A percentile compares a stretch with the other conserved stretches of the same genome.
phyloP scores from a whole-genome alignment of 768 basidiomycete genomes.

The Termitomyces sp. region DNA sequence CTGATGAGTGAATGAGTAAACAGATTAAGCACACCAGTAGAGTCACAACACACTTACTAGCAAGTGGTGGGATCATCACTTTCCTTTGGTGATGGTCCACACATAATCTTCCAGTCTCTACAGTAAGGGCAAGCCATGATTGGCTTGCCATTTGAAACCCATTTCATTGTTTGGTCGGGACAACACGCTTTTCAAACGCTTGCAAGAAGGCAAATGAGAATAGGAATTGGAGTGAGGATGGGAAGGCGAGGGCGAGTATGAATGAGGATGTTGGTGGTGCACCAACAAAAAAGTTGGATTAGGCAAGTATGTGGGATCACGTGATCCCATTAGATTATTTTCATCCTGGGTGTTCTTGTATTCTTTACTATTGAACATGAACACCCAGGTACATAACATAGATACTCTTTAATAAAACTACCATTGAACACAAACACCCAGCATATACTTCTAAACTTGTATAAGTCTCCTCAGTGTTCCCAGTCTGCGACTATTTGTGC shows the following conservation, averaged over 20 bases:
- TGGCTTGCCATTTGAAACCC: conserved; percentile 25
- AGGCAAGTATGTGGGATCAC: too few relatives aligned
- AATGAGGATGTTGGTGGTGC: conserved; percentile 1
- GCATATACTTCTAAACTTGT: too few relatives aligned
- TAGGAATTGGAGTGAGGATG: background rate
- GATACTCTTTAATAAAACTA: too few relatives aligned
- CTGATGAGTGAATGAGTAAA: background rate
- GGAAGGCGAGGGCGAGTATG: background rate
- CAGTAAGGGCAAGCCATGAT: conserved; percentile 46
- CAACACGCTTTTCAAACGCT: background rate
- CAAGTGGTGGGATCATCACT: conserved; percentile 37
- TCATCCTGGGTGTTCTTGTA: too few relatives aligned
- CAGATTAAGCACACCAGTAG: too few relatives aligned
- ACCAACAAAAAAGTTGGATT: too few relatives aligned
- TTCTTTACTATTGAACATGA: too few relatives aligned
- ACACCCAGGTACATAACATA: too few relatives aligned
- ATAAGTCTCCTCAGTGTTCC: too few relatives aligned
- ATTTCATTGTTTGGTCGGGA: conserved; percentile 1
- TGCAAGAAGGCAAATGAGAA: background rate
- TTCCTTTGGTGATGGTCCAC: conserved; percentile 34
- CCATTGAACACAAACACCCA: too few relatives aligned
- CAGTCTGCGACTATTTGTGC: too few relatives aligned
- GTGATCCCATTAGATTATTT: too few relatives aligned
- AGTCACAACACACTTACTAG: conserved; percentile 35
- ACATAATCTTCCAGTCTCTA: conserved; percentile 47